These are phyloP conservation scores for Saturnispora ahearnii DNA, from an alignment of 805 yeast genomes.

Conservation along the genomic window DNA sequence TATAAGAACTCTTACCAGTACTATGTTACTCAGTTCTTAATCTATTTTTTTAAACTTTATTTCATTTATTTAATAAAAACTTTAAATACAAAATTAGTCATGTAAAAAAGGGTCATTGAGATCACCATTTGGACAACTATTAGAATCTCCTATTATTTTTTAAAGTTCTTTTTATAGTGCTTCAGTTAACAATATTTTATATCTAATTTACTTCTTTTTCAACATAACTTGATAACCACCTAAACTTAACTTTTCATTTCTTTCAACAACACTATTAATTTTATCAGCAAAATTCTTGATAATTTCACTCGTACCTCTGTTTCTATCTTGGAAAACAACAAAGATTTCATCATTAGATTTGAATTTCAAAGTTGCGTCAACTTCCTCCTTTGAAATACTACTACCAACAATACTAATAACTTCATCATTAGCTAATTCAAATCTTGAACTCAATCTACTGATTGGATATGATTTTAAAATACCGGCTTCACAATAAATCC, in stretches of 20 bases:
- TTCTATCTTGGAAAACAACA: slow-evolving; percentile 60
- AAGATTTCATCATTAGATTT: slow-evolving; percentile 55
- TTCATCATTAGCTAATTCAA: slow-evolving; percentile 48
- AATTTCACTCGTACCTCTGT: slow-evolving; percentile 78
- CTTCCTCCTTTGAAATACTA: slow-evolving; percentile 71
- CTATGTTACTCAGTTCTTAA: not conserved
- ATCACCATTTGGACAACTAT: not conserved
- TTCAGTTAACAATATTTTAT: not conserved
- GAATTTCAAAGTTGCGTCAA: slow-evolving; percentile 67
- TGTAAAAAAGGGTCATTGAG: not conserved
- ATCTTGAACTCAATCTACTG: slow-evolving; percentile 51
- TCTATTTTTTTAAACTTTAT: not conserved
- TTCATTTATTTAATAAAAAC: not conserved
- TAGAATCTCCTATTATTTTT: not conserved
- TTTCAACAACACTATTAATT: slow-evolving; percentile 67
- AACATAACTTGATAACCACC: slow-evolving; percentile 50
- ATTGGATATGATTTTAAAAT: slow-evolving; percentile 70
- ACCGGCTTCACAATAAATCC: slow-evolving; percentile 72
- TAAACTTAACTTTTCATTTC: slow-evolving; percentile 75
- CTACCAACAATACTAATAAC: slow-evolving; percentile 59
- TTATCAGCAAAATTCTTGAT: slow-evolving; percentile 79
- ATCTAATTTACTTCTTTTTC: slow-evolving; percentile 9
- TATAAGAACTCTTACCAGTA: too few relatives aligned
- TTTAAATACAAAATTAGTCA: not conserved
- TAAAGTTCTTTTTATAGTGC: not conserved